Evolutionary conservation across 345 rosid species (phyloP).

Genomic region (Litchi chinensis): DNA sequence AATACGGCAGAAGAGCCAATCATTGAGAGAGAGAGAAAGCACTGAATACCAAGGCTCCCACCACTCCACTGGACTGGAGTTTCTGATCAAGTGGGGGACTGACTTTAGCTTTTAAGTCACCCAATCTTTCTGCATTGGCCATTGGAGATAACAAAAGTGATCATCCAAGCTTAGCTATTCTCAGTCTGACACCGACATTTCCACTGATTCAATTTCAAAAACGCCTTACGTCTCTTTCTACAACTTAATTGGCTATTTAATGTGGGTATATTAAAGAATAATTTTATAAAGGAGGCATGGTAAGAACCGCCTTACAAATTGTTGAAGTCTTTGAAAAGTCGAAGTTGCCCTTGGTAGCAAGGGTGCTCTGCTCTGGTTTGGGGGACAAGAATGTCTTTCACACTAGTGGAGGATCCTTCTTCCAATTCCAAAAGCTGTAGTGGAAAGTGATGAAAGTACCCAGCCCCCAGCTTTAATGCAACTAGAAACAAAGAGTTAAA

Average conservation of each 20-base stretch:
- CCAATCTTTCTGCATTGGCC: conserved; percentile 41
- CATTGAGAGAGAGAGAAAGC: conserved; percentile 9
- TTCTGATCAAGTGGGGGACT: conserved; percentile 33
- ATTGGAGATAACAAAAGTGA: conserved; percentile 27
- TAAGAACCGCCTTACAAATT: no score
- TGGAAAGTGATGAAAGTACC: no score
- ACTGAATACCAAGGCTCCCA: background rate
- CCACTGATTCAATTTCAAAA: background rate
- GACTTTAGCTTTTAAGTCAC: conserved; percentile 28
- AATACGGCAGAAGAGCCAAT: conserved; percentile 24
- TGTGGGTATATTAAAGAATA: no score
- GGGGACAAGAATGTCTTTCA: no score
- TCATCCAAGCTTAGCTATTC: conserved; percentile 30
- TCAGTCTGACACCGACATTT: conserved; percentile 17
- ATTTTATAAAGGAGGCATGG: no score
- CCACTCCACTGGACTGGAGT: background rate
- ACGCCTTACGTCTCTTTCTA: no score
- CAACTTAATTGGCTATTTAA: no score
- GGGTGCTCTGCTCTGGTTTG: no score
- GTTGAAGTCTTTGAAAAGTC: background rate
- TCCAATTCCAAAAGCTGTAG: no score
- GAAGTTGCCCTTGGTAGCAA: no score
- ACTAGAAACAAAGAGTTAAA: conserved; percentile 10
- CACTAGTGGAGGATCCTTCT: no score
- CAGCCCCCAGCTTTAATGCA: background rate